These are phyloP conservation scores for Brettanomyces anomalus DNA, from an alignment of 805 yeast genomes.

Conservation along the genomic window DNA sequence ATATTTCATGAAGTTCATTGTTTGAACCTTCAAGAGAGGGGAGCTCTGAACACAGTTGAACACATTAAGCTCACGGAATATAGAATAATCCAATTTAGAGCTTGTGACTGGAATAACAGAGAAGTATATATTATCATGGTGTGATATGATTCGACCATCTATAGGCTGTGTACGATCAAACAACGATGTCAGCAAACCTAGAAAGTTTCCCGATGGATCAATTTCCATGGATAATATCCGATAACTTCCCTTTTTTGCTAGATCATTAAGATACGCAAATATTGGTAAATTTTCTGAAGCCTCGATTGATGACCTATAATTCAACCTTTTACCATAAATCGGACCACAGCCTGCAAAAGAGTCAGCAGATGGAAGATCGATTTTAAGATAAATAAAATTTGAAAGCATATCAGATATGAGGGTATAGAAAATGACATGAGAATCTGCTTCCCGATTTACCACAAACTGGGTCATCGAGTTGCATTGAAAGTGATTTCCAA, in stretches of 20 bases:
- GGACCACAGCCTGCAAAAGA: background rate
- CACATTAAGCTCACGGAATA: background rate
- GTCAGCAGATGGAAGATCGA: constrained; percentile 2
- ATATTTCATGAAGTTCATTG: no score
- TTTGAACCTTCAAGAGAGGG: constrained; percentile 4
- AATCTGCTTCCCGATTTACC: background rate
- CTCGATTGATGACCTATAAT: constrained; percentile 7
- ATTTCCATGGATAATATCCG: constrained; percentile 4
- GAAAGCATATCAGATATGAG: constrained; percentile 8
- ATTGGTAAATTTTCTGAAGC: constrained; percentile 7
- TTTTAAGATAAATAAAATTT: constrained; percentile 5
- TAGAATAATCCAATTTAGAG: background rate
- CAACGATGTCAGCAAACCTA: constrained; percentile 5
- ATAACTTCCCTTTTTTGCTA: constrained; percentile 3
- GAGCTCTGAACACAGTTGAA: constrained; percentile 8
- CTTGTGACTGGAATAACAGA: constrained; percentile 4
- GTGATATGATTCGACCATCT: constrained; percentile 2
- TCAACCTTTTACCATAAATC: background rate
- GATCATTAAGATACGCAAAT: constrained; percentile 8
- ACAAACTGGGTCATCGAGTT: constrained; percentile 1
- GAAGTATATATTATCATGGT: constrained; percentile 1
- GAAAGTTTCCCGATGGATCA: constrained; percentile 7
- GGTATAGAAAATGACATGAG: constrained; percentile 1
- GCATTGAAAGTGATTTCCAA: background rate
- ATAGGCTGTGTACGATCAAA: constrained; percentile 1